phyloP scores from a whole-genome alignment of 2,329 filamentous ascomycete genomes.

The Sclerotinia spermophila region DNA sequence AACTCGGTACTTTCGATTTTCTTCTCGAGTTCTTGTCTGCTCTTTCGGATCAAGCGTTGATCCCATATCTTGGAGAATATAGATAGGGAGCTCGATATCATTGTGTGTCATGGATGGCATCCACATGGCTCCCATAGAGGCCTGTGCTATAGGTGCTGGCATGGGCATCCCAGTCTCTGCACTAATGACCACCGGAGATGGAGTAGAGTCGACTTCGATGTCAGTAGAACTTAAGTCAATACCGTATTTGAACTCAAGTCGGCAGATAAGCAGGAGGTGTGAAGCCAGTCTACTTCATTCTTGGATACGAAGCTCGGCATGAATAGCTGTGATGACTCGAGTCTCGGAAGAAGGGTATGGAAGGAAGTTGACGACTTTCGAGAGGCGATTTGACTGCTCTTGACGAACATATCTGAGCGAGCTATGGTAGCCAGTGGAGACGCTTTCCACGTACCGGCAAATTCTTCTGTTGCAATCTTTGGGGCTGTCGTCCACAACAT shows the following conservation, averaged over 20 bases:
- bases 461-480: background rate
- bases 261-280: background rate
- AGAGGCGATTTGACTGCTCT: background rate
- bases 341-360: background rate
- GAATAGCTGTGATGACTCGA: conserved; percentile 7
- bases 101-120: background rate
- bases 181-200: background rate
- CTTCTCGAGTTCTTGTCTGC: conserved; percentile 19
- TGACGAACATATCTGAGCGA: background rate
- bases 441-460: background rate
- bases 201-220: background rate
- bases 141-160: background rate
- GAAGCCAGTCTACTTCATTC: background rate
- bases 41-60: conserved; percentile 27
- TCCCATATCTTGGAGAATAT: conserved; percentile 24
- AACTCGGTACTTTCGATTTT: conserved; percentile 25
- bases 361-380: background rate
- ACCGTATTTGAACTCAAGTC: background rate
- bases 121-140: conserved; percentile 24
- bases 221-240: background rate
- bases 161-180: conserved; percentile 17
- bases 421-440: too few relatives aligned
- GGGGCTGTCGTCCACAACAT: background rate
- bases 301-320: background rate
- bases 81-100: background rate